Conservation (phyloP, 2,329 filamentous ascomycete species). For the Alternaria dauci region DNA sequence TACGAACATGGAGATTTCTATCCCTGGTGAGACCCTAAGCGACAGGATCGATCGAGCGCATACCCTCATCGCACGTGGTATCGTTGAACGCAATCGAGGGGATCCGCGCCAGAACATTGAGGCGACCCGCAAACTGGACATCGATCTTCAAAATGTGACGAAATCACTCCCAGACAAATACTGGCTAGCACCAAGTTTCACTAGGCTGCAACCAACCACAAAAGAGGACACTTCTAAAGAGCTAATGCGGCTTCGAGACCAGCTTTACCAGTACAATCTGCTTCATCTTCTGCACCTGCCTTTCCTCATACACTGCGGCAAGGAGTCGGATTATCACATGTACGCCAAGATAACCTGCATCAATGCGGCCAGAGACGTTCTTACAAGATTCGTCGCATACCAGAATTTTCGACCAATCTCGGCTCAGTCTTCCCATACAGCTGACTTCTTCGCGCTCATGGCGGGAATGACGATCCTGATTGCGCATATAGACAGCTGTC, state of each 20-base stretch:
- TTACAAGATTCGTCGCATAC: conserved; percentile 23
- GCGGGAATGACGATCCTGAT: conserved; percentile 29
- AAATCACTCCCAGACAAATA: conserved; percentile 17
- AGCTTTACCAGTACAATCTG: conserved; percentile 28
- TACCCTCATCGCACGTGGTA: conserved; percentile 45
- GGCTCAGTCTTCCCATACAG: conserved; percentile 19
- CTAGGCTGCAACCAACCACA: conserved; percentile 5
- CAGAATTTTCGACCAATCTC: conserved; percentile 15
- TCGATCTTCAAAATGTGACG: conserved; percentile 17
- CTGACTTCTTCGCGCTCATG: conserved; percentile 32
- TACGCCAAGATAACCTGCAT: conserved; percentile 21
- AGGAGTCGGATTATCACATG: conserved; percentile 3
- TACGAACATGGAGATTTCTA: conserved; percentile 26
- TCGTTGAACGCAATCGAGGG: conserved; percentile 53
- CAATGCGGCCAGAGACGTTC: conserved; percentile 24
- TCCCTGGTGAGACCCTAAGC: conserved; percentile 4
- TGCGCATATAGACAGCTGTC: conserved; percentile 26
- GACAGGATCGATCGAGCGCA: conserved; percentile 43
- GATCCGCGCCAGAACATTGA: conserved; percentile 28
- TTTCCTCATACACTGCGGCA: conserved; percentile 22
- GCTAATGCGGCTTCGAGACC: conserved; percentile 18
- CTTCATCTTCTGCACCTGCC: conserved; percentile 29
- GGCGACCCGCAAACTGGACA: conserved; percentile 33
- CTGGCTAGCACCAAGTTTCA: conserved; percentile 4
- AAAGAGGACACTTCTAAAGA: conserved; percentile 19